A percentile compares a stretch with the other conserved stretches of the same genome.
Conservation (phyloP, 2,329 filamentous ascomycete genomes). For the Fusarium xylarioides region DNA sequence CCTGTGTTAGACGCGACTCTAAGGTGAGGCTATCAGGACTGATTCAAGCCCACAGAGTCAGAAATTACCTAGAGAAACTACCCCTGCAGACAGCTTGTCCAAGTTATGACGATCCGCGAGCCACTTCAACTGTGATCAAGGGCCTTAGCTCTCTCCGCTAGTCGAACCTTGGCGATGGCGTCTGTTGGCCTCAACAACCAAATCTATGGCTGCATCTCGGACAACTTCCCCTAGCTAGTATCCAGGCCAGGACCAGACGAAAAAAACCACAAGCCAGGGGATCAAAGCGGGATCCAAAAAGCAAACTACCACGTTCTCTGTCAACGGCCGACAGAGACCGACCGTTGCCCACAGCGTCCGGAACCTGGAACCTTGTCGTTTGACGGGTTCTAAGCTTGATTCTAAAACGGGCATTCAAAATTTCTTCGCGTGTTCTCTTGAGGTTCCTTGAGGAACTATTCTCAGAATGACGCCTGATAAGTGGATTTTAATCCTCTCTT, state of each 20-base stretch:
- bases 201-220: constrained; percentile 35
- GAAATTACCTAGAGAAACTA: constrained; percentile 20
- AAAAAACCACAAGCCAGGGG: constrained; percentile 11
- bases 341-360: constrained; percentile 27
- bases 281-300: constrained; percentile 25
- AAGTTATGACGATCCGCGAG: constrained; percentile 35
- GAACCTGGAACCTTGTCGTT: constrained; percentile 25
- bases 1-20: background rate
- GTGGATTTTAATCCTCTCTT: background rate
- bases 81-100: constrained; percentile 23
- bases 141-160: constrained; percentile 29
- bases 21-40: background rate
- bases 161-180: constrained; percentile 32
- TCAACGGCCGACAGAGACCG: constrained; percentile 35
- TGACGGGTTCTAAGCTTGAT: background rate
- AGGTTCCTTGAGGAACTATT: background rate
- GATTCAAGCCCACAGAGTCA: constrained; percentile 23
- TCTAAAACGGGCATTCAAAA: background rate
- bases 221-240: constrained; percentile 36
- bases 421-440: background rate
- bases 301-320: constrained; percentile 17
- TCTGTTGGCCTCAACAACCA: constrained; percentile 27
- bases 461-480: background rate
- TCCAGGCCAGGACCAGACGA: constrained; percentile 1
- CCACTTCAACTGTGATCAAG: constrained; percentile 35